These are phyloP conservation scores for Mollisia scopiformis DNA, from an alignment of 2,329 filamentous ascomycete genomes.

Conservation along the genomic window DNA sequence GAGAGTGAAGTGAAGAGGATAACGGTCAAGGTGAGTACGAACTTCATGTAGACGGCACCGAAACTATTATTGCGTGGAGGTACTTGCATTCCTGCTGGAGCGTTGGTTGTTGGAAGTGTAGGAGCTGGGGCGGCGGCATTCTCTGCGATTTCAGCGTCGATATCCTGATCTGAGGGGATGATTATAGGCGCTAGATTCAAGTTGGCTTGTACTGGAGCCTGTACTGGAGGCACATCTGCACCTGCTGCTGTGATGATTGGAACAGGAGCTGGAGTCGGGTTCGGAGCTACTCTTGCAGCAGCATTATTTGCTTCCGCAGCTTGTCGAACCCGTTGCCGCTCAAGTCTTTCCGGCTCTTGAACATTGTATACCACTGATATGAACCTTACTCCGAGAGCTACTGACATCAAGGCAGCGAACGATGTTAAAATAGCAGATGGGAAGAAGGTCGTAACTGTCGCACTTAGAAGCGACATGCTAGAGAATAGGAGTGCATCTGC, in stretches of 20 bases:
- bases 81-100: constrained; percentile 30
- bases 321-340: constrained; percentile 29
- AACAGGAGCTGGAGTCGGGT: constrained; percentile 28
- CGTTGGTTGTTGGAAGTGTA: constrained; percentile 31
- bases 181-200: constrained; percentile 50
- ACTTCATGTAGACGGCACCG: constrained; percentile 58
- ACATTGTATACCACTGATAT: constrained; percentile 62
- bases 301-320: constrained; percentile 30
- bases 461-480: constrained; percentile 56
- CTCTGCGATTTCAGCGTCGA: constrained; percentile 61
- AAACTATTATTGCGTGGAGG: constrained; percentile 44
- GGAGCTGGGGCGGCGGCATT: constrained; percentile 34
- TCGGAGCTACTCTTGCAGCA: constrained; percentile 27
- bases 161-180: constrained; percentile 65
- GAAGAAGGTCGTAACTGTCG: constrained; percentile 57
- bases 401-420: constrained; percentile 56
- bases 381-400: constrained; percentile 60
- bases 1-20: constrained; percentile 62
- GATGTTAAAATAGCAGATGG: constrained; percentile 59
- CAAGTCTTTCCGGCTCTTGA: constrained; percentile 60
- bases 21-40: constrained; percentile 57
- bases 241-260: constrained; percentile 33
- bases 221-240: constrained; percentile 20
- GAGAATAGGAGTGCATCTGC: constrained; percentile 64
- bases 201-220: neutral